Evolutionary conservation across 768 basidiomycete species (phyloP).

Genomic region (Suillus brevipes): DNA sequence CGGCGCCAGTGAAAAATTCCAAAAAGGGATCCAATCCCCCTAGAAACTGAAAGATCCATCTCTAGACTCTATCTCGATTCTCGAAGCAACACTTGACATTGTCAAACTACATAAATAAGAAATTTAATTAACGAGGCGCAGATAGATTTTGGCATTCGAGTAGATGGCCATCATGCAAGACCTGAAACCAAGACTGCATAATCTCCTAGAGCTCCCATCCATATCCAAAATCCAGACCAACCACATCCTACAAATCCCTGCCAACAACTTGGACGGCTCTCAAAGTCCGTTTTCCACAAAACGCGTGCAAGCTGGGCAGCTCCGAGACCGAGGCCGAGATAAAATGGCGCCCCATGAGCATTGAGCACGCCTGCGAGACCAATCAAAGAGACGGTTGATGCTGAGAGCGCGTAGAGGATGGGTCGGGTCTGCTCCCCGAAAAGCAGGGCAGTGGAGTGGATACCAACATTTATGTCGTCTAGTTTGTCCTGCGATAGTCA

Average conservation of each 20-base stretch:
- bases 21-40: not conserved
- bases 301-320: slow-evolving; percentile 78
- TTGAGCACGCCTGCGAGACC: slow-evolving; percentile 81
- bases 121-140: not conserved
- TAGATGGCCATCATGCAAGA: slow-evolving; percentile 1
- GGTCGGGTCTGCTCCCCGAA: slow-evolving; percentile 78
- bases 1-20: not conserved
- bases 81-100: too few species aligned
- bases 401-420: slow-evolving; percentile 73
- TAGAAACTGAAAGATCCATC: not conserved
- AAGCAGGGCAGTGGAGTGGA: slow-evolving; percentile 91
- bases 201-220: slow-evolving; percentile 77
- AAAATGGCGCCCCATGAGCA: slow-evolving; percentile 75
- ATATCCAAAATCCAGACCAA: slow-evolving; percentile 85
- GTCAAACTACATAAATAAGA: too few species aligned
- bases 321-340: slow-evolving; percentile 71
- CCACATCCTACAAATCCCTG: slow-evolving; percentile 85
- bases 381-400: slow-evolving; percentile 70
- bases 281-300: slow-evolving; percentile 71
- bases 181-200: slow-evolving; percentile 41
- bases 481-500: slow-evolving; percentile 69
- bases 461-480: slow-evolving; percentile 86
- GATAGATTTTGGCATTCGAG: not conserved
- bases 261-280: slow-evolving; percentile 82
- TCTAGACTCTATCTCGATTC: too few species aligned